Conservation (phyloP, 1,284 basidiomycete species). For the Xerocomus nothofagi region DNA sequence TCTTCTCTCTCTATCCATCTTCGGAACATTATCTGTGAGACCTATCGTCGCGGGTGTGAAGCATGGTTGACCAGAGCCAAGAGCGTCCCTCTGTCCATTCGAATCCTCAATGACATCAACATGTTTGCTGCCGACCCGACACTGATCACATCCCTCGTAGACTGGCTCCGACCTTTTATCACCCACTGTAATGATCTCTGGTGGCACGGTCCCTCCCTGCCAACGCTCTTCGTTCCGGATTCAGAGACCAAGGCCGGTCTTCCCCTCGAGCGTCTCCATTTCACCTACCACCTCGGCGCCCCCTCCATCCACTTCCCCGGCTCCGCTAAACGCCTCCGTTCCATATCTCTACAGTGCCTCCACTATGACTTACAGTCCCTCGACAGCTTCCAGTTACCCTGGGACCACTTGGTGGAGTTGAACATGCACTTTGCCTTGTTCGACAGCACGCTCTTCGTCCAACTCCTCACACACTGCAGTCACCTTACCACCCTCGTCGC, state of each 20-base stretch:
- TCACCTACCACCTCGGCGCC: constrained; percentile 23
- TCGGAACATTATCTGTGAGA: constrained; percentile 7
- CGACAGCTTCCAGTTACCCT: constrained; percentile 25
- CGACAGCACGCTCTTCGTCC: constrained; percentile 24
- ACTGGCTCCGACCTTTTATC: constrained; percentile 29
- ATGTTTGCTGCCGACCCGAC: constrained; percentile 4
- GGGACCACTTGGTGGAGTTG: constrained; percentile 27
- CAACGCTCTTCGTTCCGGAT: constrained; percentile 18
- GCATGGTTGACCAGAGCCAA: constrained; percentile 32
- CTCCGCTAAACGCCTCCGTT: constrained; percentile 19
- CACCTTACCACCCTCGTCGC: constrained; percentile 20
- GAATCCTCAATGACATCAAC: constrained; percentile 29
- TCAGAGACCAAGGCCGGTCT: not conserved
- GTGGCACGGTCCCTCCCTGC: constrained; percentile 35
- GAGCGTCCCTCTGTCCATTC: constrained; percentile 28
- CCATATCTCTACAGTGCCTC: constrained; percentile 21
- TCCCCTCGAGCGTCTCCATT: constrained; percentile 18
- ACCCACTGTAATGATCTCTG: constrained; percentile 27
- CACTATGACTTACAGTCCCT: constrained; percentile 28
- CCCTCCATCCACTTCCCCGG: constrained; percentile 23
- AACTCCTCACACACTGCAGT: constrained; percentile 26
- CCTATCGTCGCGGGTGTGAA: constrained; percentile 24
- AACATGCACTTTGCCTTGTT: constrained; percentile 33
- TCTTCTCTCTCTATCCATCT: constrained; percentile 25
- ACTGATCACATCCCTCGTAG: constrained; percentile 4